Evolutionary conservation across 2,329 filamentous ascomycete genomes (phyloP).

Genomic region (Chalaropsis ovoidea): DNA sequence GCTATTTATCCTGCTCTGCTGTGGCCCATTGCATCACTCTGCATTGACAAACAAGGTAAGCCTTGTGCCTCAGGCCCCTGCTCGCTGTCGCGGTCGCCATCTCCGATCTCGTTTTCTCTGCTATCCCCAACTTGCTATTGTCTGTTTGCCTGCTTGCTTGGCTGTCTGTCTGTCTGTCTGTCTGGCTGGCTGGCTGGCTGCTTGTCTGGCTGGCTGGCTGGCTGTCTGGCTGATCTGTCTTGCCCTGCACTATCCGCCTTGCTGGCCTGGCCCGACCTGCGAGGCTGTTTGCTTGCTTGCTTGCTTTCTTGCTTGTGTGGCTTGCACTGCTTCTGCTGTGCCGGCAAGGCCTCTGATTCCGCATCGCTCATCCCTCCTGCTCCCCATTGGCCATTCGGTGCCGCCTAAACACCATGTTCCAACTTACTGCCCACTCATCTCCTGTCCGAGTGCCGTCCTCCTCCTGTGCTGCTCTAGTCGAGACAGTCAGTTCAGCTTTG

Average conservation of each 20-base stretch:
- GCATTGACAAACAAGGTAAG: slow-evolving; percentile 26
- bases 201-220: no score
- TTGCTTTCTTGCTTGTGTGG: slow-evolving; percentile 1
- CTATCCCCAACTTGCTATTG: neutral
- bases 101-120: slow-evolving; percentile 17
- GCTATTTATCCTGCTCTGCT: slow-evolving; percentile 11
- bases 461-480: neutral
- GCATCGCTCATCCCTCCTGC: neutral
- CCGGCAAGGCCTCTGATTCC: neutral
- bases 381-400: neutral
- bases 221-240: no score
- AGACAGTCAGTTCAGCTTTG: no score
- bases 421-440: neutral
- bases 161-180: slow-evolving; percentile 6
- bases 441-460: neutral
- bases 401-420: neutral
- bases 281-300: neutral
- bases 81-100: slow-evolving; percentile 22
- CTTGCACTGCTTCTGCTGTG: neutral
- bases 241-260: no score
- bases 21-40: slow-evolving; percentile 19
- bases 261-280: neutral
- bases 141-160: neutral
- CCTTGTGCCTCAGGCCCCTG: slow-evolving; percentile 21
- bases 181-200: neutral